phyloP scores from a whole-genome alignment of 2,329 filamentous ascomycete species.

The Fonsecaea monophora region DNA sequence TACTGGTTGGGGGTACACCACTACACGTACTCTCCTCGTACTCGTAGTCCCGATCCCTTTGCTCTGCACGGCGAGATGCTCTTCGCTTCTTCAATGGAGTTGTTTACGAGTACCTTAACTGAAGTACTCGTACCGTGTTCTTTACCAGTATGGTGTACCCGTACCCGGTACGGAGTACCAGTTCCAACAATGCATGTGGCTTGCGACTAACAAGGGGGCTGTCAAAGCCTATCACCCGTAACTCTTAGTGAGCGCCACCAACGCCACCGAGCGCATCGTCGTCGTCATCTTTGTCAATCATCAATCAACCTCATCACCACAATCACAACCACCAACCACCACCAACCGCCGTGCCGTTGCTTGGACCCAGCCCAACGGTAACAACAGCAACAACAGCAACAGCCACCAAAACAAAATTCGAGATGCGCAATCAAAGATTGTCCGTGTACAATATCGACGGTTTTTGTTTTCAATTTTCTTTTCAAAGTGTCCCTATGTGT shows the following conservation, averaged over 20 bases:
- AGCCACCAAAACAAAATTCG: neutral
- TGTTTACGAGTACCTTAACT: no score
- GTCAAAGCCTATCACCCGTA: neutral
- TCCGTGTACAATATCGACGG: neutral
- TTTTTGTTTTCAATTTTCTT: neutral
- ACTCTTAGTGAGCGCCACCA: neutral
- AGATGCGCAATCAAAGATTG: neutral
- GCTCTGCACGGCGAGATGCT: no score
- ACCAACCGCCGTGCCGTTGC: neutral
- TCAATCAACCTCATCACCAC: neutral
- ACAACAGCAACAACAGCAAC: neutral
- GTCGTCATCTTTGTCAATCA: neutral
- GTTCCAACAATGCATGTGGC: neutral
- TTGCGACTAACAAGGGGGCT: neutral
- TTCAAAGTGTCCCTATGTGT: slow-evolving; percentile 6
- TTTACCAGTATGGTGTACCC: no score
- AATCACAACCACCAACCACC: neutral
- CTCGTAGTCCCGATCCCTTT: no score
- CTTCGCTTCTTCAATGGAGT: no score
- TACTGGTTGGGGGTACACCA: no score
- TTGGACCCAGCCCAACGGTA: neutral
- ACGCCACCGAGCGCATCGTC: neutral
- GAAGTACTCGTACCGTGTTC: no score
- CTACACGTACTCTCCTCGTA: neutral
- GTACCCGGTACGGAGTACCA: no score